Conservation (phyloP, 768 basidiomycete genomes). For the Trametes maxima region DNA sequence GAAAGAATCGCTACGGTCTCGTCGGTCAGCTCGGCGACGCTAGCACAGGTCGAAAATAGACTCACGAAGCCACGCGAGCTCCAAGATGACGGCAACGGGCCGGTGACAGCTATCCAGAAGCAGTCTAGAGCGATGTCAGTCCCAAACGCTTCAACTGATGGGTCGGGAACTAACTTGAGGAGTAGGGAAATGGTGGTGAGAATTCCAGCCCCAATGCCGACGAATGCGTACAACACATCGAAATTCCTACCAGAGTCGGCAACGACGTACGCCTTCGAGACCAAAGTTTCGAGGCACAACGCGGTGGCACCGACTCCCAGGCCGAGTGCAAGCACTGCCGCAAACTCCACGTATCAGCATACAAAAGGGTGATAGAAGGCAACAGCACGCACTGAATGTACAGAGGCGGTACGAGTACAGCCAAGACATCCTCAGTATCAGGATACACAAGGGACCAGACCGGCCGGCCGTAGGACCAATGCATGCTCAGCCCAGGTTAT, state of each 20-base stretch:
- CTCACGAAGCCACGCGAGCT: background rate
- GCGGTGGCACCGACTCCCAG: conserved; percentile 1
- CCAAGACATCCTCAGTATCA: background rate
- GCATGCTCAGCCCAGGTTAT: too few relatives aligned
- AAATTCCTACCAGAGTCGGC: background rate
- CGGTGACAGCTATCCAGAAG: conserved; percentile 1
- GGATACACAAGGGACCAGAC: background rate
- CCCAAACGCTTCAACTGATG: background rate
- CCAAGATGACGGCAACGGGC: background rate
- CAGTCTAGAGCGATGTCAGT: background rate
- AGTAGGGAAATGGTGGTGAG: background rate
- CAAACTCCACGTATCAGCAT: background rate
- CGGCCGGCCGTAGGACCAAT: background rate
- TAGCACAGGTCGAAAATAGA: background rate
- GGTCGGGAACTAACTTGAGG: background rate
- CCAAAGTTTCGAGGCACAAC: background rate
- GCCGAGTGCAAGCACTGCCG: conserved; percentile 2
- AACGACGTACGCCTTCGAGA: background rate
- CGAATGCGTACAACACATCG: background rate
- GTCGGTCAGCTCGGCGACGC: background rate
- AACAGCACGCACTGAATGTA: background rate
- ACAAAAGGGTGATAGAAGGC: background rate
- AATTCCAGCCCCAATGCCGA: background rate
- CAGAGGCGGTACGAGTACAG: conserved; percentile 7
- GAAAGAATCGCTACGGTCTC: background rate